Conservation (phyloP, 768 basidiomycete species). For the Botryobasidium botryosum region DNA sequence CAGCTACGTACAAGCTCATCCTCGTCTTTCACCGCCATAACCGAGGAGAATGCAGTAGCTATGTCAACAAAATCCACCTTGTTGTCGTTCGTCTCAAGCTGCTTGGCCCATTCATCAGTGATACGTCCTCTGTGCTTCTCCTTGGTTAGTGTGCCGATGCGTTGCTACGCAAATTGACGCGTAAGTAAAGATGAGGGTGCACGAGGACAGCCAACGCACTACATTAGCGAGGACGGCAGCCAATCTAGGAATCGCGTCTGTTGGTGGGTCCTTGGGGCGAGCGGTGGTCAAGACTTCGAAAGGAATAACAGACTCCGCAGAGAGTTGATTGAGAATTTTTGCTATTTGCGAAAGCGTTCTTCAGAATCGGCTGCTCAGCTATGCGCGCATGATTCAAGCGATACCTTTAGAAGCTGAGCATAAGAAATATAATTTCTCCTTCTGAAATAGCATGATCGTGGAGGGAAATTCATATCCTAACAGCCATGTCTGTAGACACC, state of each 20-base stretch:
- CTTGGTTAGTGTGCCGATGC: conserved; percentile 63
- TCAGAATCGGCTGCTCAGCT: background rate
- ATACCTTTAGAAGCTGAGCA: conserved; percentile 82
- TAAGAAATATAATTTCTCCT: conserved; percentile 57
- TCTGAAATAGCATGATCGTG: conserved; percentile 71
- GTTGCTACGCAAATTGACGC: too few relatives aligned
- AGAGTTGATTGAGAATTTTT: conserved; percentile 69
- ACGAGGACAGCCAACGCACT: background rate
- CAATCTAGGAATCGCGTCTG: conserved; percentile 58
- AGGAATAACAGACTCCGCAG: conserved; percentile 37
- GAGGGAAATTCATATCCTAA: conserved; percentile 97
- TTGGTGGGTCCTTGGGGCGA: conserved; percentile 61
- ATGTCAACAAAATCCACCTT: conserved; percentile 45
- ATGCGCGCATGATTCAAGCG: background rate
- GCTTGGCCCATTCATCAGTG: conserved; percentile 68
- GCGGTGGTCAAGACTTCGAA: conserved; percentile 67
- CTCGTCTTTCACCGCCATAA: conserved; percentile 78
- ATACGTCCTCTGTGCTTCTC: conserved; percentile 78
- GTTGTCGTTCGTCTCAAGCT: conserved; percentile 32
- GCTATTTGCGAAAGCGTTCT: conserved; percentile 30
- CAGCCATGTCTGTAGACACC: conserved; percentile 63
- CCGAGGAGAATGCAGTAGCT: conserved; percentile 64
- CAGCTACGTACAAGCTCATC: conserved; percentile 64
- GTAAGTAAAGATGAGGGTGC: too few relatives aligned
- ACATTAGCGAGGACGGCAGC: conserved; percentile 19